Conservation (phyloP, 1,284 basidiomycete genomes). For the Xanthoconium separans region DNA sequence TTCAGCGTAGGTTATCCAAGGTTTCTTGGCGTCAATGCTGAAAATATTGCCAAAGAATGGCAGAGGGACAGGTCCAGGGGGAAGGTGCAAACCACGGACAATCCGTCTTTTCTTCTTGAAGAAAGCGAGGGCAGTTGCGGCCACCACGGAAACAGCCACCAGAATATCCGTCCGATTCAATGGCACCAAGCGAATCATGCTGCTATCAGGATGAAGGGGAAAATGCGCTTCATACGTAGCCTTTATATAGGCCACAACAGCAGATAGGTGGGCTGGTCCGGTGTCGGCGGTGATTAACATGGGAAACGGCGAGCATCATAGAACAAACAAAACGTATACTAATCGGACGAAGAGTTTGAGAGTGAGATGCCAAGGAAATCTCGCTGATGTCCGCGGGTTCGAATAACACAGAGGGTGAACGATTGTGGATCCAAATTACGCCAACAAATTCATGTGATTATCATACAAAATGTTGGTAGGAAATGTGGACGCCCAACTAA, state of each 20-base stretch:
- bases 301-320: too few species aligned
- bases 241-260: neutral
- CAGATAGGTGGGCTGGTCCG: too few species aligned
- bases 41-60: slow-evolving; percentile 25
- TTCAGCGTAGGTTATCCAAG: slow-evolving; percentile 22
- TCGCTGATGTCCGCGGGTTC: too few species aligned
- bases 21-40: slow-evolving; percentile 17
- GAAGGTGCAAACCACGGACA: slow-evolving; percentile 8
- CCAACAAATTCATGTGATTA: too few species aligned
- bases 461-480: too few species aligned
- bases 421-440: too few species aligned
- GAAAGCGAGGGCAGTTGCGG: slow-evolving; percentile 3
- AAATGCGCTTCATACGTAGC: neutral
- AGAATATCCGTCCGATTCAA: slow-evolving; percentile 1
- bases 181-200: slow-evolving; percentile 4
- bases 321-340: too few species aligned
- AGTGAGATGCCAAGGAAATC: too few species aligned
- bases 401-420: too few species aligned
- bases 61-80: slow-evolving; percentile 22
- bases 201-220: neutral
- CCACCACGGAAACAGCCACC: neutral
- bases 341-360: too few species aligned
- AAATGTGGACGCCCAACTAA: too few species aligned
- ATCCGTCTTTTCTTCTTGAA: slow-evolving; percentile 8
- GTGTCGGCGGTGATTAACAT: too few species aligned